Percentiles rank a stretch among this genome's conserved stretches.
Evolutionary conservation across 805 yeast species (phyloP).

Genomic region (Starmera pachycereana): DNA sequence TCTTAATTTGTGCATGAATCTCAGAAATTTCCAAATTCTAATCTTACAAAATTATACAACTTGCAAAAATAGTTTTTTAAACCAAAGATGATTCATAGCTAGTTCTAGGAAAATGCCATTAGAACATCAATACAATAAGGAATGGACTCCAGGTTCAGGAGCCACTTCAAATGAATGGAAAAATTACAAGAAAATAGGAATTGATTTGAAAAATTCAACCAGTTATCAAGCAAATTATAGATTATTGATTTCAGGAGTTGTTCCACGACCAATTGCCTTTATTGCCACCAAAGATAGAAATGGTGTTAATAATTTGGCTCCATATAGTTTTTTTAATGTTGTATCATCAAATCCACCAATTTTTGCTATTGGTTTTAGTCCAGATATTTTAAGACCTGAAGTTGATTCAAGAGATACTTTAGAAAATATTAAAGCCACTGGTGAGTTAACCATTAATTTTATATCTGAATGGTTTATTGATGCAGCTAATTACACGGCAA

Average conservation of each 20-base stretch:
- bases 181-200: conserved; percentile 27
- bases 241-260: conserved; percentile 38
- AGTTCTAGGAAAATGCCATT: too few species aligned
- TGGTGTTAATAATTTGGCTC: conserved; percentile 43
- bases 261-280: conserved; percentile 55
- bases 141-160: conserved; percentile 24
- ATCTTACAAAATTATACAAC: too few species aligned
- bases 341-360: conserved; percentile 48
- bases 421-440: conserved; percentile 36
- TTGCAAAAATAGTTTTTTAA: too few species aligned
- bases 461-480: conserved; percentile 56
- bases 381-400: conserved; percentile 14
- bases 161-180: conserved; percentile 21
- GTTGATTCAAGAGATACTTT: conserved; percentile 37
- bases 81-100: too few species aligned
- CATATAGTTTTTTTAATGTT: conserved; percentile 46
- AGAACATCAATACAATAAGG: background rate
- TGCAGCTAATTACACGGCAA: conserved; percentile 45
- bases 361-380: conserved; percentile 39
- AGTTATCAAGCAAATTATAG: conserved; percentile 34
- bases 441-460: conserved; percentile 45
- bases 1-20: too few species aligned
- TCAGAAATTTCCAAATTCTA: too few species aligned
- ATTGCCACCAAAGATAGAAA: conserved; percentile 34
- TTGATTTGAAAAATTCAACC: conserved; percentile 31